A percentile compares a stretch with the other conserved stretches of the same genome.
Conservation (phyloP, 306 rosid genomes). For the Castanea sativa region DNA sequence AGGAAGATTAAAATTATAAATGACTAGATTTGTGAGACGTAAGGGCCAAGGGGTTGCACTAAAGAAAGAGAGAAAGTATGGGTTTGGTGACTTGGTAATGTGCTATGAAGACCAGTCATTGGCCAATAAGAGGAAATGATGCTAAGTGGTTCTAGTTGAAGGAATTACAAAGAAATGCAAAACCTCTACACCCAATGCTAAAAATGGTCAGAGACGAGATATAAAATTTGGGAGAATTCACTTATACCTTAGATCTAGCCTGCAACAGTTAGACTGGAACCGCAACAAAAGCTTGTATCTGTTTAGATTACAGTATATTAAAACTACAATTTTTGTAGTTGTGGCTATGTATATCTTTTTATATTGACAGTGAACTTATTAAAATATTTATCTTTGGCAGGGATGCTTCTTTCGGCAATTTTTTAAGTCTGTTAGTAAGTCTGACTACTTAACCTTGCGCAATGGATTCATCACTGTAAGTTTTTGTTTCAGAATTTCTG, state of each 20-base stretch:
- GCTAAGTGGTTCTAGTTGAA: background rate
- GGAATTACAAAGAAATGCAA: background rate
- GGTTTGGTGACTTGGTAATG: background rate
- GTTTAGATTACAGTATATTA: background rate
- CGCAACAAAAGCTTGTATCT: background rate
- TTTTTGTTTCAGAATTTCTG: slow-evolving; percentile 15
- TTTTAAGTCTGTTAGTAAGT: slow-evolving; percentile 69
- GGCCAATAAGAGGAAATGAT: background rate
- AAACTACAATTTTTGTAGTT: background rate
- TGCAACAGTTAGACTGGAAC: background rate
- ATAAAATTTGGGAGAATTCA: background rate
- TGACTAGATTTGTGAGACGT: background rate
- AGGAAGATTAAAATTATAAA: background rate
- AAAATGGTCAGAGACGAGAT: background rate
- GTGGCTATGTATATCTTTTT: background rate
- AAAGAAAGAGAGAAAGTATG: background rate
- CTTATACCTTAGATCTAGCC: background rate
- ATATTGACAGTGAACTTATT: background rate
- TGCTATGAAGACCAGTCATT: background rate
- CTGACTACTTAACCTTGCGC: slow-evolving; percentile 75
- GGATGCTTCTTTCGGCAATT: slow-evolving; percentile 90
- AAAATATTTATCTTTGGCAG: slow-evolving; percentile 38
- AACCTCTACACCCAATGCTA: background rate
- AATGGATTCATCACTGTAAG: slow-evolving; percentile 84
- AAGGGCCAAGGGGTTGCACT: background rate